Base-by-base conservation (phyloP, 2,329 filamentous ascomycete genomes). In the Macroventuria anomochaeta region DNA sequence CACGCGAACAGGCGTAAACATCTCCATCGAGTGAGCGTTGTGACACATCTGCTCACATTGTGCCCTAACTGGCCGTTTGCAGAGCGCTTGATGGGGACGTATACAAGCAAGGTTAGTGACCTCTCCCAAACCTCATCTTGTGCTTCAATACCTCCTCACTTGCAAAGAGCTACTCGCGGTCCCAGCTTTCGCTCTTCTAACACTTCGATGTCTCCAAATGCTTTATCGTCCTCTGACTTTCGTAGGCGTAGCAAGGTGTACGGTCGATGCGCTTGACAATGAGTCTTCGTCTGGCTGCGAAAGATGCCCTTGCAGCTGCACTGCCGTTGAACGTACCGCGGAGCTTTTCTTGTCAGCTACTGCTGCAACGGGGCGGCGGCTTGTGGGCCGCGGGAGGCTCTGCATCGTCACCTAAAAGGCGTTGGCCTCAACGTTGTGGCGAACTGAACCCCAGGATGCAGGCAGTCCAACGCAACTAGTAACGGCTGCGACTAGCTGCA, bases 1-100 rank as follows among this genome's bases (percentile, higher is more conserved):
- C 66, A 70, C 67, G 68, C 59, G 59, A 61, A 63, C 58, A 63
- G 64, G 62, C 62, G 59, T 61, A 51, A 53, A 53, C 39, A 21
- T 26, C 68, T 65, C 53, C 39, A 61, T 72, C 58, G 46, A 65
- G 65, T 56, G 47, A 59, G 53, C 29, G 21, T 29, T 48, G 71
- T 73, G 53, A 57, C 53, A 73, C 70, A 62, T 39, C 49, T 36
- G 48, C 47, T 58, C 53, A 56, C 29, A 54, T 44, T 47, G 40
- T 42, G 53, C 61, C 56, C 39, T 46, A 66, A 58, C 29, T 42
- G 53, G 60, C 49, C 51, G 20, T 61, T 61, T 67, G 57, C 62
- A 67, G 58, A 51, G 53, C 46, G 39, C 25, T 47, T 39, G 40
- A 57, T 36, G 53, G 52, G 55, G 48, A 37, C 31, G 40, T 28